Conservation (phyloP, 2,329 filamentous ascomycete genomes). For the Sporothrix protearum region DNA sequence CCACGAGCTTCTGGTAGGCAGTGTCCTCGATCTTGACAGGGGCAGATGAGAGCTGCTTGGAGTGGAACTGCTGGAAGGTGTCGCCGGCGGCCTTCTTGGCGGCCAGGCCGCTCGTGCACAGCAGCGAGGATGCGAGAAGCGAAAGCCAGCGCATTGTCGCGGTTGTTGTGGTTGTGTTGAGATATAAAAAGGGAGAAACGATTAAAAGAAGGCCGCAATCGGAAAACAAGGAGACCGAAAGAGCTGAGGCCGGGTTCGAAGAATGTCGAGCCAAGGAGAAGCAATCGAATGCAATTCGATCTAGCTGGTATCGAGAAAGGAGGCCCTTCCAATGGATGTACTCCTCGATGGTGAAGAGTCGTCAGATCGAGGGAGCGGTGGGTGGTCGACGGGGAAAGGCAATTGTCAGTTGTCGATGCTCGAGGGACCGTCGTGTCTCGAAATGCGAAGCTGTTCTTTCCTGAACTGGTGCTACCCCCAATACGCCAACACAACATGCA, state of each 20-base stretch:
- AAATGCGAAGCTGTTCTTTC: conserved; percentile 22
- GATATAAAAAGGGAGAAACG: neutral
- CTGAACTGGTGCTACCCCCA: neutral
- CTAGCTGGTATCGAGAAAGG: neutral
- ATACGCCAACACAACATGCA: neutral
- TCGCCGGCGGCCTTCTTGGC: conserved; percentile 58
- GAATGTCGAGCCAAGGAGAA: neutral
- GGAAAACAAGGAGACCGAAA: neutral
- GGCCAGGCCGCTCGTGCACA: conserved; percentile 55
- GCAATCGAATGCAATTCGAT: conserved; percentile 4
- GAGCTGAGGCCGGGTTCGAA: neutral
- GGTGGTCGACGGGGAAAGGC: neutral
- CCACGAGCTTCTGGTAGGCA: conserved; percentile 71
- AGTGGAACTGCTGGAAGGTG: conserved; percentile 68
- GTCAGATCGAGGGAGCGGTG: neutral
- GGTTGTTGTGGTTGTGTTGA: neutral
- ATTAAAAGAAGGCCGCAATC: neutral
- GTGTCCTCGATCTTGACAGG: conserved; percentile 76
- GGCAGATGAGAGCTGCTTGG: conserved; percentile 60
- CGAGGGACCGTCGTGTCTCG: neutral
- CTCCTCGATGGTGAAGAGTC: neutral
- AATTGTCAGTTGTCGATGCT: conserved; percentile 13
- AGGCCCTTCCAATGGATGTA: neutral
- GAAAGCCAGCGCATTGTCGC: conserved; percentile 66
- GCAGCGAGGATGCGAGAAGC: conserved; percentile 60